Evolutionary conservation across 169 alveolate genomes (phyloP).

Genomic region (Plasmodium chabaudi): DNA sequence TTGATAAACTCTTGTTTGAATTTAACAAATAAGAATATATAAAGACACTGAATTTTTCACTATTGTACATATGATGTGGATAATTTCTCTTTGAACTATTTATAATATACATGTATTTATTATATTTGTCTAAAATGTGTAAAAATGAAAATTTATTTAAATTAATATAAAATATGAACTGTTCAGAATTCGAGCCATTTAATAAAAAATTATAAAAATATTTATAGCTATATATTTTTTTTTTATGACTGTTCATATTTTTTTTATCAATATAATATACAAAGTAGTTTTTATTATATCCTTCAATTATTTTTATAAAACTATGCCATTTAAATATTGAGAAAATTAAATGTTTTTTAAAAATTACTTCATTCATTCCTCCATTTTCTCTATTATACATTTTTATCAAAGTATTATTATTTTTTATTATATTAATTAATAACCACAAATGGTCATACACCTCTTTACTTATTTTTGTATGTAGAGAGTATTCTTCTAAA

Average conservation of each 20-base stretch:
- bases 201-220: conserved; percentile 46
- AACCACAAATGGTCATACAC: conserved; percentile 15
- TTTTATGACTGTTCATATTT: background rate
- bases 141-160: conserved; percentile 38
- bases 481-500: conserved; percentile 61
- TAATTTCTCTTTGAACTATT: conserved; percentile 44
- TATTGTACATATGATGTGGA: conserved; percentile 41
- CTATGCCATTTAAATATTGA: conserved; percentile 71
- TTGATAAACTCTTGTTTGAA: conserved; percentile 40
- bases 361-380: conserved; percentile 21
- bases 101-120: conserved; percentile 35
- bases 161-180: conserved; percentile 46
- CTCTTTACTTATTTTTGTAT: conserved; percentile 6
- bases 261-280: conserved; percentile 40
- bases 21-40: conserved; percentile 23
- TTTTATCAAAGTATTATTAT: background rate
- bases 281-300: conserved; percentile 29
- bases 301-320: conserved; percentile 27
- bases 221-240: conserved; percentile 52
- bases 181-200: conserved; percentile 44
- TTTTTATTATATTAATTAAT: conserved; percentile 16
- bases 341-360: conserved; percentile 56
- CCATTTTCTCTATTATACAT: conserved; percentile 15
- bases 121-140: conserved; percentile 45
- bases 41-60: conserved; percentile 16